These are phyloP conservation scores for Ilex aquifolium DNA, from an alignment of 257 asterid genomes.

Conservation along the genomic window DNA sequence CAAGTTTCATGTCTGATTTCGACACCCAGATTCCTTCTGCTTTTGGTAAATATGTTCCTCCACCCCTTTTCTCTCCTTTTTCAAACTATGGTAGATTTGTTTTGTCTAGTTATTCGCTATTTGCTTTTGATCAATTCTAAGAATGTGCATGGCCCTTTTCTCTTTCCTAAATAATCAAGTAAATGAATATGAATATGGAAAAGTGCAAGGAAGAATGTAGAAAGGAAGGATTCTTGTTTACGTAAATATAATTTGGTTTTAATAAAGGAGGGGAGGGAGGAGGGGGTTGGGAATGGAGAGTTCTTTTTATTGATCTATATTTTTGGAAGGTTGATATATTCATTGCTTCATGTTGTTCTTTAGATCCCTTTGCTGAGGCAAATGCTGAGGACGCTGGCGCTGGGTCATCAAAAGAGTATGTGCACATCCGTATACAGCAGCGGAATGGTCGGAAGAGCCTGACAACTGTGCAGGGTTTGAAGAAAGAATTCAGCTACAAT, in stretches of 20 bases:
- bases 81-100: background rate
- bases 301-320: background rate
- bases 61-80: background rate
- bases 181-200: too few species aligned
- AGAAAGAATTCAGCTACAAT: slow-evolving; percentile 64
- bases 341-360: background rate
- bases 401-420: slow-evolving; percentile 60
- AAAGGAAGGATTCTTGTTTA: too few species aligned
- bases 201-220: too few species aligned
- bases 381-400: slow-evolving; percentile 63
- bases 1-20: slow-evolving; percentile 61
- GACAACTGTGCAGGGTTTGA: slow-evolving; percentile 70
- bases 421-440: slow-evolving; percentile 60
- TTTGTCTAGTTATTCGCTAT: too few species aligned
- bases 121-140: too few species aligned
- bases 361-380: slow-evolving; percentile 71
- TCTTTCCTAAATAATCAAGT: too few species aligned
- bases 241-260: too few species aligned
- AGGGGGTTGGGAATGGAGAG: background rate
- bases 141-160: too few species aligned
- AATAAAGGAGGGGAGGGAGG: too few species aligned
- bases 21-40: slow-evolving; percentile 51
- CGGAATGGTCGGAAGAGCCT: slow-evolving; percentile 71
- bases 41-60: slow-evolving; percentile 30
- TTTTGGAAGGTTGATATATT: background rate